Conservation (phyloP, 2,329 filamentous ascomycete species). For the Dactylellina leptospora region DNA sequence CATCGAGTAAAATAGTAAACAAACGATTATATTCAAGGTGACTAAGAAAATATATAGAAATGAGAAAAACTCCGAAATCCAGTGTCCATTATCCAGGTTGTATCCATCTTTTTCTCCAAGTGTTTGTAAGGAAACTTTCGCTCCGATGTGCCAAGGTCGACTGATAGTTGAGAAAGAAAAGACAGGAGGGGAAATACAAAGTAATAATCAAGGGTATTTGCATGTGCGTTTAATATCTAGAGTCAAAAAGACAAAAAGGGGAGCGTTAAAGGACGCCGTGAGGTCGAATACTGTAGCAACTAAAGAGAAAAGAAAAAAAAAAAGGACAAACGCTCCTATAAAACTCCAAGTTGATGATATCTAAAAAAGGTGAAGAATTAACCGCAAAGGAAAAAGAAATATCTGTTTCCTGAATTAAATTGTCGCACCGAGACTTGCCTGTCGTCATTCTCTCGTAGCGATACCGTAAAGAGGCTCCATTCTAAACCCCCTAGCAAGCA, state of each 20-base stretch:
- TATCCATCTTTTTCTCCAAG: background rate
- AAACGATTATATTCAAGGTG: no score
- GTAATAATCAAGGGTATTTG: constrained; percentile 1
- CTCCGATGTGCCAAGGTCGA: constrained; percentile 30
- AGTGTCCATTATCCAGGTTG: no score
- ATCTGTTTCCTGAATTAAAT: background rate
- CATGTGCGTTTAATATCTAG: constrained; percentile 36
- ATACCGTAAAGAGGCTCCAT: constrained; percentile 33
- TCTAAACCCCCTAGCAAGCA: constrained; percentile 20
- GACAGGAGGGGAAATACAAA: background rate
- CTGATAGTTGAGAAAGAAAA: constrained; percentile 1
- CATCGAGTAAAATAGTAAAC: no score
- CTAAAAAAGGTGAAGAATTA: no score
- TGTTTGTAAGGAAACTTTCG: background rate
- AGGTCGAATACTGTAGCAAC: constrained; percentile 9
- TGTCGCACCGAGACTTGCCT: background rate
- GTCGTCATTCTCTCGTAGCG: constrained; percentile 18
- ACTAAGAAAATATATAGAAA: no score
- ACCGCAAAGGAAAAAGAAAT: constrained; percentile 23
- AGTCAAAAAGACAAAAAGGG: constrained; percentile 1
- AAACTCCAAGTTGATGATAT: constrained; percentile 47
- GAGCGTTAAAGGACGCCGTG: constrained; percentile 12
- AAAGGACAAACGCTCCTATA: constrained; percentile 11
- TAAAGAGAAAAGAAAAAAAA: constrained; percentile 1
- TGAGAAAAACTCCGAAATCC: no score